These are phyloP conservation scores for Pseudozyma tsukubaensis DNA, from an alignment of 1,284 basidiomycete species.

Conservation along the genomic window DNA sequence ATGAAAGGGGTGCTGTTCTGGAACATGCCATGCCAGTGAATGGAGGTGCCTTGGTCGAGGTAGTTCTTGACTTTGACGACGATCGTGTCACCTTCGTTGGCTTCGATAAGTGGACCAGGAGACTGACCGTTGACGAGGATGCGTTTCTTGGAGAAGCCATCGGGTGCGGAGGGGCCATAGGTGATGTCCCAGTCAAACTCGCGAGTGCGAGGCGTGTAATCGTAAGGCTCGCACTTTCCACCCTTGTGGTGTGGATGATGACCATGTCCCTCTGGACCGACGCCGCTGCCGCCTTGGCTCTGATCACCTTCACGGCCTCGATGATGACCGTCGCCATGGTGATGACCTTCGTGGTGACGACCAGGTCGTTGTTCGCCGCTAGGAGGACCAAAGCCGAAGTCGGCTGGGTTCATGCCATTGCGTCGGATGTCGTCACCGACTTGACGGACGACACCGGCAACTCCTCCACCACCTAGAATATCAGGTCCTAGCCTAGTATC, in stretches of 20 bases:
- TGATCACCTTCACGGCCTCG: background rate
- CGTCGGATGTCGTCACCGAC: background rate
- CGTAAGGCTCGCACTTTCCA: conserved; percentile 13
- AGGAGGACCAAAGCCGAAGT: conserved; percentile 14
- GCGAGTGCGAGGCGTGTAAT: conserved; percentile 48
- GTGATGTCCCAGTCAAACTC: conserved; percentile 53
- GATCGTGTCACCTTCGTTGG: conserved; percentile 62
- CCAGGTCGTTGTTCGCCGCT: background rate
- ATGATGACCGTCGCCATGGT: background rate
- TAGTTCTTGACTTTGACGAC: conserved; percentile 58
- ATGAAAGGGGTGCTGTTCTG: conserved; percentile 61
- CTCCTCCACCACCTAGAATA: conserved; percentile 4
- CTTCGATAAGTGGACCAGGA: conserved; percentile 61
- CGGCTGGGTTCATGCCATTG: conserved; percentile 1
- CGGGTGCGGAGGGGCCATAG: conserved; percentile 44
- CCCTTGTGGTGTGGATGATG: background rate
- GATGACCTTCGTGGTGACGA: background rate
- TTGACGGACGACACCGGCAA: conserved; percentile 1
- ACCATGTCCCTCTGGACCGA: background rate
- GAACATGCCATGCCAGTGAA: conserved; percentile 67
- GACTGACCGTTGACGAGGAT: conserved; percentile 61
- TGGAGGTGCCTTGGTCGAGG: conserved; percentile 46
- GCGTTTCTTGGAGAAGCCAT: conserved; percentile 55
- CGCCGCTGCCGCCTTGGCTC: no score
- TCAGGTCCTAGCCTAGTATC: conserved; percentile 11